Base-by-base conservation (phyloP, 2,329 filamentous ascomycete genomes). In the Beauveria sp. region DNA sequence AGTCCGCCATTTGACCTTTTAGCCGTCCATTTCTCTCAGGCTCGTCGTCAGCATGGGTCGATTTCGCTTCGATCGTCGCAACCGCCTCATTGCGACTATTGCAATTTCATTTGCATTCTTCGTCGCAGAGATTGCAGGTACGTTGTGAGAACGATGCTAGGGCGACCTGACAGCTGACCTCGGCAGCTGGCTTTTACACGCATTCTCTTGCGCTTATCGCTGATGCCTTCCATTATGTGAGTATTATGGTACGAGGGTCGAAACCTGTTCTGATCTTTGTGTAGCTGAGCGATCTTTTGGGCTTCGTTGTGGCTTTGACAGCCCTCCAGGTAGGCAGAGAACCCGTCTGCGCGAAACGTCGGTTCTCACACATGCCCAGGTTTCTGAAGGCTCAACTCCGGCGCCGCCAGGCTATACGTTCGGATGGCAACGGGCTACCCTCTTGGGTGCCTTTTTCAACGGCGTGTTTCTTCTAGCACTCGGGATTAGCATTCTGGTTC, bases 371-470 rank as follows among this genome's bases (percentile, higher is more conserved):
- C 16, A 26, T 5, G 44, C 10, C 18, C 50, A 87, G 85, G 72
- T 87, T 61, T 80, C 85, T 22, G 80, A 87, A 64, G 75, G 79
- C 47, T 75, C 76, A 50, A 73, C 64, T 22, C 65, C 81, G 5
- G 81, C 81, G 1, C 86, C 87, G 0, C 77, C 81, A 50, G 56
- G 66, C 26, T 70, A 68, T 34, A 74, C 88, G 0, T 92, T 89
- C 66, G 89, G 89, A n/a, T 92, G 88, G 88, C 86, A 89, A 61
- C 81, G 89, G 37, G 87, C 88, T 18, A 82, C 84, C n/a, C 71
- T 91, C 1, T 77, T 92, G 0, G 89, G 89, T 5, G 87, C 88
- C 24, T 92, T 92, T 72, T 92, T 92, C 79, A 92, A 92, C 67
- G 89, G 89, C 16, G 85, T 87, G 1, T 89, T 92, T 62, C 79